Base-by-base conservation (phyloP, 345 rosid genomes). In the Ailanthus altissimus region DNA sequence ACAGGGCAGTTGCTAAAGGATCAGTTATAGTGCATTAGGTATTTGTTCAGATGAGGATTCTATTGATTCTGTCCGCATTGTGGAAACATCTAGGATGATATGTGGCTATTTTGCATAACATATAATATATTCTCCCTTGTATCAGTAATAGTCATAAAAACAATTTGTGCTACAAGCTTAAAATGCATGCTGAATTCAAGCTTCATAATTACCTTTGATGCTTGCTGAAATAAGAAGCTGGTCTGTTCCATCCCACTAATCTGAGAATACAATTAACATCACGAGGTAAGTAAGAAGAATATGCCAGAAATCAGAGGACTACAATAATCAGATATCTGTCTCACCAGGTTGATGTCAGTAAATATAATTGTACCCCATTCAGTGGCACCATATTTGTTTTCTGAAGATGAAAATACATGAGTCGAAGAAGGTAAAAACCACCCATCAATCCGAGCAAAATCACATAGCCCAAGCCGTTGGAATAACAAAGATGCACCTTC, bases 191-290 rank as follows among this genome's bases (percentile, higher is more conserved):
- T 50, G 28, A 50, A 73, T 56, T 59, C n/a, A 36, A 45, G 26
- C 47, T 32, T 14, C 26, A 77, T 20, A 77, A 74, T 73, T 85
- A 93, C 98, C 99, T 95, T 93, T 61, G 97, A 95, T 74, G 99
- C 97, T 85, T 95, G 99, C 84, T 93, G 99, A 87, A 93, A 95
- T 58, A 95, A 86, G 81, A 95, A 93, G 85, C 98, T 95, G 32
- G 95, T 93, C 85, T 95, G 99, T 85, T 95, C 98, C 99, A 95
- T 93, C 78, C 98, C 99, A 85, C 99, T 95, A 79, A 95, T 95
- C 98, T 95, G 88, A 74, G 23, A 77, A 81, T 73, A 79, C 49
- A 70, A 59, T 69, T 20, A 58, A 83, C 57, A 54, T 67, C 75
- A 38, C 18, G 5, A 72, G 6, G 53, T 40, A 58, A 53, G 3